Evolutionary conservation across 129 eudicot genomes (phyloP), one percentile per base, ranked within the genome.

Genomic region (Ambrosia trifida): DNA sequence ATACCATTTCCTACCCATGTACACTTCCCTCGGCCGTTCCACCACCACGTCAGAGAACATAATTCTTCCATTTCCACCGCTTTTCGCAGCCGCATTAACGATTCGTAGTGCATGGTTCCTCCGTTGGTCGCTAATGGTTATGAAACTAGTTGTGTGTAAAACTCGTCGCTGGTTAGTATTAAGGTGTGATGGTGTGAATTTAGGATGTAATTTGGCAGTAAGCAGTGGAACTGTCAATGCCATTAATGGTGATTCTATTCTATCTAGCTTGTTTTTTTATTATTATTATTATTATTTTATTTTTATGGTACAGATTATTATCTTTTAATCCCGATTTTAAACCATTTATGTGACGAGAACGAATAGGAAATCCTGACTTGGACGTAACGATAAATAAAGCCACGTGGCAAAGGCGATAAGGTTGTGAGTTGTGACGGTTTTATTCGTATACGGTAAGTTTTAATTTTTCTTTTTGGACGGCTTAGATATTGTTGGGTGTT

Each of bases 1-100:
- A 50, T 62, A 82, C 95, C 97, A 88, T 60, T 78, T 76, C 70
- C 91, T 76, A 52, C 85, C 82, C 68, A 78, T 47, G 57, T 62
- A 83, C 63, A 85, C 84, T 41, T 75, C 83, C 72, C 77, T 76
- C 54, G 61, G 70, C 72, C 81, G 71, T 75, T 73, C 49, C 74
- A 85, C 88, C 79, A 64, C 84, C 75, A 83, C 89, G 72, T 87
- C 91, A 13, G 91, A 84, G 53, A 40, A 69, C 56, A 24, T 5
- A 59, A 46, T 59, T 7, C 60, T 58, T 11, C 20, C 62, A 1
- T 32, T n/a, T 46, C 62, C 78, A 35, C 71, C 78, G 31, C 70
- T 35, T 83, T 82, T 11, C 78, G 43, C 57, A 36, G 43, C 62
- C 11, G 31, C 41, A 0, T 14, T 47, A 7, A 50, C 69, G 2